Base-by-base conservation (phyloP, 1,139 yeast genomes). In the Magnusiomyces suaveolens region DNA sequence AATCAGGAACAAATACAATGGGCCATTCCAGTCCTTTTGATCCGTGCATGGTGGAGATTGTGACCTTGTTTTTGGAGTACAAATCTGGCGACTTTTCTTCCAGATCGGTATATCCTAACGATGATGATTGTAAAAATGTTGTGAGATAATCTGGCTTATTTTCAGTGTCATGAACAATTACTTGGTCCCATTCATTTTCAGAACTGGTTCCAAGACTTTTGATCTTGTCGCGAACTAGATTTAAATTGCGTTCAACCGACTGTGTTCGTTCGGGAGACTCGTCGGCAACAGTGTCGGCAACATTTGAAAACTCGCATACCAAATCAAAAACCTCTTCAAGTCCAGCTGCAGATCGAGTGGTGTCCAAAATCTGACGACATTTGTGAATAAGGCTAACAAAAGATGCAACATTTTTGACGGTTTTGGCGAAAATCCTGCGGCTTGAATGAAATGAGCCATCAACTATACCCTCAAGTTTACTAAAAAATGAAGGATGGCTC, bases 11-110 rank as follows among this genome's bases (percentile, higher is more conserved):
- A 65, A 88, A 84, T 0, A 88, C 96, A 12, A 83, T 77, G 0
- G 92, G 87, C 96, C 96, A 89, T 66, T 88, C 96, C 1, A 86
- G 72, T 18, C 97, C 96, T 64, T 89, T 88, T 1, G 96, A 80
- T 0, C 87, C 87, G 68, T 89, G 97, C n/a, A 88, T 83, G 0
- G 96, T 89, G 0, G 87, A 81, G 0, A 77, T n/a, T 2, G 47
- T 39, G 14, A 56, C 58, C 18, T 43, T 44, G 21, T 52, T 46
- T n/a, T 44, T 46, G 6, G 3, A 14, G n/a, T 33, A 21, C 29
- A 18, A 14, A n/a, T 24, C 43, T 33, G 25, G 33, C 26, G 32
- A 29, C 29, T 48, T 29, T 41, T 43, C 39, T 4, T 36, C 51
- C n/a, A 48, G 46, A 2, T 36, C 23, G 33, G 41, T n/a, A 4